Base-by-base conservation (phyloP, 2,329 filamentous ascomycete genomes). In the Aspergillus flavus region DNA sequence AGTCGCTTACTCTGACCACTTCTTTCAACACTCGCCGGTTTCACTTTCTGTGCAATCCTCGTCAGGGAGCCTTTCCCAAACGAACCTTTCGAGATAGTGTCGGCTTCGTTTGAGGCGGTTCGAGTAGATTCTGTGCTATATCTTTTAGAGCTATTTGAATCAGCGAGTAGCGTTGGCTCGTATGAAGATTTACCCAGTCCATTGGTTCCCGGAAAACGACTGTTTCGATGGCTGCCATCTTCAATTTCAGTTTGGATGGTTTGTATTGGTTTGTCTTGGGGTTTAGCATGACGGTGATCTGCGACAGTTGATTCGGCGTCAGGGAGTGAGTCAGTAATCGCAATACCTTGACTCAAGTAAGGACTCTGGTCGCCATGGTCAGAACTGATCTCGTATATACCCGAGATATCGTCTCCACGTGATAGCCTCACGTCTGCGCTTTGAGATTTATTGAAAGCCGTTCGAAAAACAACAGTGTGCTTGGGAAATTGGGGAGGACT, bases 381-480 rank as follows among this genome's bases (percentile, higher is more conserved):
- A 36, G 48, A 19, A 16, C 41, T 48, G 12, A 41, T 36, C 16
- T 57, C 61, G 21, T 39, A 26, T 52, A 43, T 11, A 19, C 50
- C 41, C 28, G 48, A 54, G 23, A 23, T 23, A 16, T 64, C 61
- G 41, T 64, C 46, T 23, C 55, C 61, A n/a, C 52, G 59, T 11
- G 65, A 58, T 23, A 72, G 72, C 34, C 74, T 72, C 32, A 80
- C 63, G 59, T 79, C 72, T 14, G 77, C 73, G 62, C 71, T 79
- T 61, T 78, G 74, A 6, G 73, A 73, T 57, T 73, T 76, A 58
- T 79, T 82, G 58, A 81, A 77, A 14, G 79, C 76, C 5, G 80
- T 81, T 28, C 78, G 73, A 58, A 82, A 82, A 7, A 82, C 77
- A 39, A 83, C 71, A 1, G 79, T 82, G 64, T 83, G 80, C 46